Base-by-base conservation (phyloP, 495 filamentous ascomycete genomes). In the Sporormia fimetaria region DNA sequence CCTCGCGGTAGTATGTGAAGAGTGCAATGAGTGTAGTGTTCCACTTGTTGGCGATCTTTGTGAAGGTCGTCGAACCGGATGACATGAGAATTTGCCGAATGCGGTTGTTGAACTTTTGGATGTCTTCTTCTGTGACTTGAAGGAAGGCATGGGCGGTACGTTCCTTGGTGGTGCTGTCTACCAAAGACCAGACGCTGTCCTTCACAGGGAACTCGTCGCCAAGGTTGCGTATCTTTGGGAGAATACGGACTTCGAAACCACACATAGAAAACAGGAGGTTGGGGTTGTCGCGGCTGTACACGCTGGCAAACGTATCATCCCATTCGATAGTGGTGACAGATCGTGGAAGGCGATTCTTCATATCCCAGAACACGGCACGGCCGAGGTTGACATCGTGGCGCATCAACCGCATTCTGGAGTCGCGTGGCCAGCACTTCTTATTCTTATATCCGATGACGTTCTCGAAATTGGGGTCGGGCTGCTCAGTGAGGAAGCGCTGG, bases 1-100 rank as follows among this genome's bases (percentile, higher is more conserved):
- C 92, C 57, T 99, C 92, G 56, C 92, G 86, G 57, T 96, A 99
- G 61, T 99, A 99, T 0, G 92, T 99, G 67, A 99, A 99, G 18
- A 99, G 70, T n/a, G 92, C 88, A 56, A 99, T 99, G 41, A 99
- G 66, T 5, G 82, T 87, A 0, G 92, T 96, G 61, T 99, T 99
- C 92, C 92, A 99, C 62, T 99, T 99, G 62, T 99, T 99, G 33
- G 92, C 92, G 54, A 99, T 99, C 73, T 99, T 99, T 33, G 92
- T 99, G 69, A 99, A 99, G 1, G 92, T 99, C 2, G 92, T 99
- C 3, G 86, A 94, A 18, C 92, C 92, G 45, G 88, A 96, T 9
- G 86, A 94, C 92, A 99, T 99, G 20, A 99, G 73, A 59, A 99
- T 96, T 56, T 99, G 92, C 29, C 92, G 80, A 57, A 99, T 96